phyloP scores from a whole-genome alignment of 192 early-diverging fungal genomes.

The Podochytrium sp. region DNA sequence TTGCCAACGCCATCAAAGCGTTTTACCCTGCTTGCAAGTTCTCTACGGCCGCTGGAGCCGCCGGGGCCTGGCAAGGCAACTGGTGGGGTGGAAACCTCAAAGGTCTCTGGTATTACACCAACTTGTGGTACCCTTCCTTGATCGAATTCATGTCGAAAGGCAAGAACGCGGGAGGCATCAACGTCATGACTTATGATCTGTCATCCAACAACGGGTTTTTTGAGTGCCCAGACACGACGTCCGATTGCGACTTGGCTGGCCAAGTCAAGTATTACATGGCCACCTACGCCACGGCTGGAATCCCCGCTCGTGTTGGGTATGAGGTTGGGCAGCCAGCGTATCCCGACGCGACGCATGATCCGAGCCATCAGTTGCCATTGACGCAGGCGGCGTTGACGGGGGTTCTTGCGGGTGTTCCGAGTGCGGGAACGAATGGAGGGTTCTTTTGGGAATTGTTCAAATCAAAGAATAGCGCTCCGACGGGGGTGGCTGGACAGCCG shows the following conservation, averaged over 20 bases:
- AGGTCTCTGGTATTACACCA: not conserved
- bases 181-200: constrained; percentile 20
- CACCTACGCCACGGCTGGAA: constrained; percentile 7
- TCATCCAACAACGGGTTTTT: constrained; percentile 6
- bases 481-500: constrained; percentile 11
- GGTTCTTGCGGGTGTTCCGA: not conserved
- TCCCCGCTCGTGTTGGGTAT: constrained; percentile 27
- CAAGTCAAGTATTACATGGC: constrained; percentile 27
- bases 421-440: not conserved
- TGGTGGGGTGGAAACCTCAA: constrained; percentile 23
- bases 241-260: constrained; percentile 12
- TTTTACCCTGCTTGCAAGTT: constrained; percentile 34
- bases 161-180: constrained; percentile 15
- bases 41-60: constrained; percentile 16
- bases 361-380: not conserved
- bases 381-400: constrained; percentile 2
- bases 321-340: constrained; percentile 30
- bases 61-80: constrained; percentile 4
- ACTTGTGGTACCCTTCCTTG: constrained; percentile 5
- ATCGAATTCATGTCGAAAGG: constrained; percentile 10
- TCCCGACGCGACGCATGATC: constrained; percentile 6
- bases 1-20: constrained; percentile 65
- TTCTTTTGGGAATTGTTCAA: constrained; percentile 18
- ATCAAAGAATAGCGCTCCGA: not conserved
- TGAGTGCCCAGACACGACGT: not conserved